Conservation (phyloP, 2,329 filamentous ascomycete species). For the Cytospora chrysosperma region DNA sequence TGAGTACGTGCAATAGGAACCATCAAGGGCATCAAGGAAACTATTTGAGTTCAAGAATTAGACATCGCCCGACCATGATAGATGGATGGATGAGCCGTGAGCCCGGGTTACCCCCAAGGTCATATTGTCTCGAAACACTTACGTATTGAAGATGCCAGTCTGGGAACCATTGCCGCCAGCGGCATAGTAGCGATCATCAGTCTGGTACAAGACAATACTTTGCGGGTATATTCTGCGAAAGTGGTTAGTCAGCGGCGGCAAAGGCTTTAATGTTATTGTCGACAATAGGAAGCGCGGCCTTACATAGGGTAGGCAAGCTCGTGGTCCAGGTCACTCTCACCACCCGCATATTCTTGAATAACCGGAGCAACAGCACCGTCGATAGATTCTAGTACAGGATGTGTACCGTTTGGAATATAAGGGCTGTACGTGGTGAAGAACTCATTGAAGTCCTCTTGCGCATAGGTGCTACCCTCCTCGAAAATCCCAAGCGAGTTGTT, state of each 20-base stretch:
- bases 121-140: neutral
- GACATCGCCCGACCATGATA: neutral
- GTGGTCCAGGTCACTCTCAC: constrained; percentile 15
- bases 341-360: neutral
- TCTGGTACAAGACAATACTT: constrained; percentile 39
- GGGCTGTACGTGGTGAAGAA: constrained; percentile 12
- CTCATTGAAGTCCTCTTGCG: constrained; percentile 17
- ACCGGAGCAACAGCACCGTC: constrained; percentile 13
- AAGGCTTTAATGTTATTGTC: too few species aligned
- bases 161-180: constrained; percentile 12
- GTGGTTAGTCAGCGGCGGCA: neutral
- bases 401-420: constrained; percentile 12
- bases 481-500: constrained; percentile 22
- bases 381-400: constrained; percentile 10
- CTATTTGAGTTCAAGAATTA: constrained; percentile 34
- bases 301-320: constrained; percentile 17
- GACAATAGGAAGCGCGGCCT: neutral
- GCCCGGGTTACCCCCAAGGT: neutral
- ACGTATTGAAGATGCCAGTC: constrained; percentile 11
- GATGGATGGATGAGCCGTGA: neutral
- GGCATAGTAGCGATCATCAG: constrained; percentile 43
- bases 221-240: constrained; percentile 37
- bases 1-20: constrained; percentile 48
- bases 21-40: constrained; percentile 50
- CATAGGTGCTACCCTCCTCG: constrained; percentile 21